Percentiles rank a stretch among this genome's conserved stretches.
phyloP scores from a whole-genome alignment of 2,329 filamentous ascomycete genomes.

The Venturia nashicola region DNA sequence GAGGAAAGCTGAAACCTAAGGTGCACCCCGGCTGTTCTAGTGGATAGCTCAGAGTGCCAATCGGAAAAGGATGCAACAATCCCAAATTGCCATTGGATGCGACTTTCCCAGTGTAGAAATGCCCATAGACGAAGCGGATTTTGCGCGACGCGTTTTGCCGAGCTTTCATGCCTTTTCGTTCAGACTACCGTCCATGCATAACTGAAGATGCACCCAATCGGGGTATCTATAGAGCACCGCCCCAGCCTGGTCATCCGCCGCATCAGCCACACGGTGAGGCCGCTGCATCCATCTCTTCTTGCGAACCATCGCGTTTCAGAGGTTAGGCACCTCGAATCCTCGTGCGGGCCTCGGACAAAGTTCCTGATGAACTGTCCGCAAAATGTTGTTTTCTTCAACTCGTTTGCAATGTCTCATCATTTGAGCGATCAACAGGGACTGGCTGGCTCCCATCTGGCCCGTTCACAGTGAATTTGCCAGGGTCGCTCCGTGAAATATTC shows the following conservation, averaged over 20 bases:
- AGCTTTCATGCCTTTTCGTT: not conserved
- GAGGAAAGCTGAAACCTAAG: not conserved
- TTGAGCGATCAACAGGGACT: not conserved
- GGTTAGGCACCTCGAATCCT: not conserved
- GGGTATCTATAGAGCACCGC: not conserved
- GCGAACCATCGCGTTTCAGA: not conserved
- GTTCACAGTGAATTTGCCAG: not conserved
- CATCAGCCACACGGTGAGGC: constrained; percentile 4
- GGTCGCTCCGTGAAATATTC: not conserved
- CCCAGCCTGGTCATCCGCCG: not conserved
- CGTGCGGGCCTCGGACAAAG: not conserved
- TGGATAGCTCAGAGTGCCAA: not conserved
- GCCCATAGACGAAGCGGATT: not conserved
- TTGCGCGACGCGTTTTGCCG: not conserved
- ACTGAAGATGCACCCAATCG: not conserved
- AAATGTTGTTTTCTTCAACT: not conserved
- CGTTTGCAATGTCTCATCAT: not conserved
- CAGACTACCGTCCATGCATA: not conserved
- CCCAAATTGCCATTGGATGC: not conserved
- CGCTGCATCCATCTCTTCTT: not conserved
- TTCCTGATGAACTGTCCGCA: not conserved
- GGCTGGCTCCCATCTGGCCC: not conserved
- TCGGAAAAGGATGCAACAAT: not conserved
- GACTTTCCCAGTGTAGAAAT: not conserved
- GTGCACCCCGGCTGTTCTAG: not conserved